A percentile compares a stretch with the other conserved stretches of the same genome.
phyloP scores from a whole-genome alignment of 2,329 filamentous ascomycete genomes.

The Penicillium italicum region DNA sequence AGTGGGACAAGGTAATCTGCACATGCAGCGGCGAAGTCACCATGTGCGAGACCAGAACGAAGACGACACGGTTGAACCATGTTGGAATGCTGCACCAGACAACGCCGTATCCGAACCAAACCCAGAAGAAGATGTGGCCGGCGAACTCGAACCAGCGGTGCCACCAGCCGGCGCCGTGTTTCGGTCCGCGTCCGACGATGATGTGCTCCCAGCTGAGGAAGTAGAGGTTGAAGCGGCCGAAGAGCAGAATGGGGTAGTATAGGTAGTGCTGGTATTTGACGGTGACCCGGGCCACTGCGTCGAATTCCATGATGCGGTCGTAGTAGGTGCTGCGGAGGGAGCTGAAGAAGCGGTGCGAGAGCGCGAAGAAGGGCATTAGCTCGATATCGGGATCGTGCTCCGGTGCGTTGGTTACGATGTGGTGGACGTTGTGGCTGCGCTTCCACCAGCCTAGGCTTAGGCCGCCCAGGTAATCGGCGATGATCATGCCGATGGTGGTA shows the following conservation, averaged over 20 bases:
- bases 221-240: constrained; percentile 86
- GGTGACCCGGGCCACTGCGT: constrained; percentile 64
- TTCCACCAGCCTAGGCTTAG: constrained; percentile 96
- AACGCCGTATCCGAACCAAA: constrained; percentile 75
- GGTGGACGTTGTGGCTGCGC: constrained; percentile 88
- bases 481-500: constrained; percentile 77
- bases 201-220: constrained; percentile 75
- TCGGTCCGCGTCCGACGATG: constrained; percentile 63
- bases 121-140: constrained; percentile 77
- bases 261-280: constrained; percentile 70
- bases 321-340: constrained; percentile 75
- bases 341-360: constrained; percentile 76
- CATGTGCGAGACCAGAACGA: constrained; percentile 73
- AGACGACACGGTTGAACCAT: constrained; percentile 64
- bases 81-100: constrained; percentile 68
- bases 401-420: constrained; percentile 89
- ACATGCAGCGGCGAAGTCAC: constrained; percentile 76
- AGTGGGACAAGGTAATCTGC: constrained; percentile 88
- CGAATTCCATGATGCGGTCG: constrained; percentile 71
- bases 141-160: constrained; percentile 71
- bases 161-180: constrained; percentile 73
- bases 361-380: constrained; percentile 79
- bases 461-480: constrained; percentile 83
- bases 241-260: constrained; percentile 74
- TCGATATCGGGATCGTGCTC: constrained; percentile 95